Base-by-base conservation (phyloP, 768 basidiomycete species). In the Suillus occidentalis region DNA sequence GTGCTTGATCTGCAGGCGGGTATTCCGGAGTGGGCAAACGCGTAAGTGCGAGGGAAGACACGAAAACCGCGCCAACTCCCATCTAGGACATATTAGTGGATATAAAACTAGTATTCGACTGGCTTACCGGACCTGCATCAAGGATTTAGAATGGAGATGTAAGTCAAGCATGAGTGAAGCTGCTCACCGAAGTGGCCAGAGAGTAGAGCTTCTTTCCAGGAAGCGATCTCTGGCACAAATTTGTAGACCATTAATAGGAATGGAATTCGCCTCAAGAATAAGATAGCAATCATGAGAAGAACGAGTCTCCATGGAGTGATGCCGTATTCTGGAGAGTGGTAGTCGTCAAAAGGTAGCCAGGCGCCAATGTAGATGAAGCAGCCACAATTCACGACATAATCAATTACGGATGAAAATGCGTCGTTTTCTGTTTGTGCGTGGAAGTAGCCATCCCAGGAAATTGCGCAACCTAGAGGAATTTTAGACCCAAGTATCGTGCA, bases 401-500 rank as follows among this genome's bases (percentile, higher is more conserved):
- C 93, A 66, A 99, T 89, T 47, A 97, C 92, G 34, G 94, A 89
- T 1, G 94, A 90, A 74, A 99, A 98, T 14, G 87, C 82, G 65
- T 94, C 92, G 67, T 91, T 88, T 76, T 95, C 91, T 0, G 87
- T 92, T 65, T 93, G 88, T 20, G 78, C 77, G 69, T 91, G 90
- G 78, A 92, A 92, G 68, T 92, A 82, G 3, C 88, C 92, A 75
- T 97, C 95, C 94, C 93, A 96, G 8, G 93, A 92, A 68, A 97
- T 90, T 2, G 96, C 92, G 61, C 84, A 87, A 3, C 96, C 95
- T 89, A 73, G 47, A 73, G 75, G 45, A 55, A 20, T 16, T 50
- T 20, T 36, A 63, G 63, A 53, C 60, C 3, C 4, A 60, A 36
- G 63, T 16, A 18, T 1, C 22, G 60, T n/a, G 25, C 8, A 36